These are phyloP conservation scores for Zelonia costaricensis DNA, from an alignment of 208 protist genomes.

Conservation along the genomic window DNA sequence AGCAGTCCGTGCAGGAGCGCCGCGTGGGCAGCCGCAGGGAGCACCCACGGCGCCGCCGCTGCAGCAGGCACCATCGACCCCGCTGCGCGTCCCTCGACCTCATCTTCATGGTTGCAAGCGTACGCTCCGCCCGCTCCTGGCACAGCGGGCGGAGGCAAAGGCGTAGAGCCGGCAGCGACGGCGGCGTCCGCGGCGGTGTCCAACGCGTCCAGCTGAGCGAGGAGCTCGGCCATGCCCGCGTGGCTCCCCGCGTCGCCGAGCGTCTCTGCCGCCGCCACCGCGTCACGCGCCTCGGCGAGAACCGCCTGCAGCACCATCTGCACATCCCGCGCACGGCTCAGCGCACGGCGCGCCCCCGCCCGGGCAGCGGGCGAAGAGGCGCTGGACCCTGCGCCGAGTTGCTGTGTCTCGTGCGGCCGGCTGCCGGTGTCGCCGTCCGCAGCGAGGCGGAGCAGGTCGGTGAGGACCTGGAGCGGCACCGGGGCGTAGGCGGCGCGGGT, in stretches of 20 bases:
- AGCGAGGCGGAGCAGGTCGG: constrained; percentile 49
- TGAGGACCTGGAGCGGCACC: constrained; percentile 48
- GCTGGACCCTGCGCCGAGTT: too few relatives aligned
- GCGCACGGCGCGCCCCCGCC: constrained; percentile 9
- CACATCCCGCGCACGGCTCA: constrained; percentile 25
- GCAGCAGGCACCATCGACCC: not conserved
- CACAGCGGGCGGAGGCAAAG: not conserved
- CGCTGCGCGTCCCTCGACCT: too few relatives aligned
- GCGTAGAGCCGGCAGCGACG: constrained; percentile 4
- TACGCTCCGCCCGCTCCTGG: not conserved
- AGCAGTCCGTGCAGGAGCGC: constrained; percentile 50
- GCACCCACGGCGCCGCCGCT: constrained; percentile 22
- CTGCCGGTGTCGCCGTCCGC: too few relatives aligned
- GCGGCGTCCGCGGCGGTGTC: constrained; percentile 13
- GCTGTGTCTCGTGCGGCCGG: too few relatives aligned
- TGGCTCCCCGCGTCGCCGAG: constrained; percentile 33
- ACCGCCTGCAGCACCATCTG: constrained; percentile 22
- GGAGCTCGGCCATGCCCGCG: constrained; percentile 18
- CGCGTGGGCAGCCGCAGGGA: constrained; percentile 44
- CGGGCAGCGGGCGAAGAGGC: not conserved
- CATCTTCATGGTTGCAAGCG: too few relatives aligned
- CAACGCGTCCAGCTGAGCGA: constrained; percentile 9
- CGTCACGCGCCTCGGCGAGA: constrained; percentile 23
- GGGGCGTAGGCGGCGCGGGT: constrained; percentile 64
- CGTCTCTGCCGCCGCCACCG: constrained; percentile 23